These are phyloP conservation scores for Talaromyces wortmannii DNA, from an alignment of 495 filamentous ascomycete genomes.

Conservation along the genomic window DNA sequence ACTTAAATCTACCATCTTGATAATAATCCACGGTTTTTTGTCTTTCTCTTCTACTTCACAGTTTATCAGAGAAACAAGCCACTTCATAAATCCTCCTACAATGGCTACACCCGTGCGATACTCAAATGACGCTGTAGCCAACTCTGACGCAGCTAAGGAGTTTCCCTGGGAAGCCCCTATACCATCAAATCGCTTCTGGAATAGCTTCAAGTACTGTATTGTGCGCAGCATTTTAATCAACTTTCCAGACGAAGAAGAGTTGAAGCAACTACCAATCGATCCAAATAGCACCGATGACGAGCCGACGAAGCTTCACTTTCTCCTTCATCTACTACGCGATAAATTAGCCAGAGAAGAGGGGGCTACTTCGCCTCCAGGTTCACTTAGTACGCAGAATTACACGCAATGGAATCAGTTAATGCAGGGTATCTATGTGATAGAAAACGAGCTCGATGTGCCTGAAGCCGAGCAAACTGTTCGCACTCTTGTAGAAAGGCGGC, in stretches of 20 bases:
- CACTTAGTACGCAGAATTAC: background rate
- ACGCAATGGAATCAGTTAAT: background rate
- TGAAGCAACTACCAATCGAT: background rate
- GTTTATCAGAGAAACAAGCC: too few relatives aligned
- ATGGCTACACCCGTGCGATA: background rate
- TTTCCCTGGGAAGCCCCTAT: background rate
- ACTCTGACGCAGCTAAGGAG: background rate
- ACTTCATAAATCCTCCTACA: too few relatives aligned
- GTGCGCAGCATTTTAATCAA: background rate
- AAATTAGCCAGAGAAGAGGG: background rate
- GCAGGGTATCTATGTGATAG: background rate
- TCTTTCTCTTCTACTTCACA: too few relatives aligned
- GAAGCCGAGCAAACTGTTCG: background rate
- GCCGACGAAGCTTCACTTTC: background rate
- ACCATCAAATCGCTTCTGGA: background rate
- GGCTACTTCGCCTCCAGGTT: background rate
- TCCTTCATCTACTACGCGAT: background rate
- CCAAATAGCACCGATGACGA: background rate
- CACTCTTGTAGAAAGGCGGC: background rate
- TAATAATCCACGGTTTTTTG: too few relatives aligned
- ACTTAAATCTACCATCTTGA: too few relatives aligned
- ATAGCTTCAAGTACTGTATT: background rate
- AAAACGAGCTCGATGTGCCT: background rate
- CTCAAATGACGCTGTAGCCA: background rate
- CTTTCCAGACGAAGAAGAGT: background rate